Percentiles rank a stretch among this genome's conserved stretches.
These are phyloP conservation scores for Nemania diffusa DNA, from an alignment of 2,329 filamentous ascomycete species.

Conservation along the genomic window DNA sequence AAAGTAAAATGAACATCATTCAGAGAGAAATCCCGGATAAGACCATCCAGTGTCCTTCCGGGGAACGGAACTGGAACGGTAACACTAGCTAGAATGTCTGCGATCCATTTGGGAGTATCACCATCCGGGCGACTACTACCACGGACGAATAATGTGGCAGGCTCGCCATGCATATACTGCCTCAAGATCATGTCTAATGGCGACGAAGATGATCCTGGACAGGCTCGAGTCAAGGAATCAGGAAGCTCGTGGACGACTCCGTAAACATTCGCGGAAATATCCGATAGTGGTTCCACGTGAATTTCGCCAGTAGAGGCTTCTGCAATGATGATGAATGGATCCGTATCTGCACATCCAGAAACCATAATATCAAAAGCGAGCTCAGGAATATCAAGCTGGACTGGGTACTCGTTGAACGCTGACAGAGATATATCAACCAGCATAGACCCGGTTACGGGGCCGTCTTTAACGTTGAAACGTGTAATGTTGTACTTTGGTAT, in stretches of 20 bases:
- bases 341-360: constrained; percentile 77
- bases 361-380: constrained; percentile 88
- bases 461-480: constrained; percentile 81
- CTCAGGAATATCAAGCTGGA: constrained; percentile 79
- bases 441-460: constrained; percentile 70
- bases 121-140: constrained; percentile 75
- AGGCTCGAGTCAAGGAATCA: constrained; percentile 74
- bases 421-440: constrained; percentile 80
- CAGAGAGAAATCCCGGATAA: constrained; percentile 89
- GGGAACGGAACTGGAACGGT: constrained; percentile 87
- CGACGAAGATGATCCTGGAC: constrained; percentile 80
- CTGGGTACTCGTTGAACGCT: constrained; percentile 79
- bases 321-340: constrained; percentile 81
- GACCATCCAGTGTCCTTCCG: constrained; percentile 79
- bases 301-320: constrained; percentile 76
- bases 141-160: constrained; percentile 83
- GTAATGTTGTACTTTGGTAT: constrained; percentile 87
- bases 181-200: constrained; percentile 85
- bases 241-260: constrained; percentile 80
- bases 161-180: constrained; percentile 82
- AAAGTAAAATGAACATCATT: constrained; percentile 86
- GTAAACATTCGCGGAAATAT: constrained; percentile 75
- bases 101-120: constrained; percentile 83
- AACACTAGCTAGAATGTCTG: constrained; percentile 81
- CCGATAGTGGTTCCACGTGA: constrained; percentile 72